phyloP scores from a whole-genome alignment of 805 yeast genomes.

The Jamesozyma jinghongensis region DNA sequence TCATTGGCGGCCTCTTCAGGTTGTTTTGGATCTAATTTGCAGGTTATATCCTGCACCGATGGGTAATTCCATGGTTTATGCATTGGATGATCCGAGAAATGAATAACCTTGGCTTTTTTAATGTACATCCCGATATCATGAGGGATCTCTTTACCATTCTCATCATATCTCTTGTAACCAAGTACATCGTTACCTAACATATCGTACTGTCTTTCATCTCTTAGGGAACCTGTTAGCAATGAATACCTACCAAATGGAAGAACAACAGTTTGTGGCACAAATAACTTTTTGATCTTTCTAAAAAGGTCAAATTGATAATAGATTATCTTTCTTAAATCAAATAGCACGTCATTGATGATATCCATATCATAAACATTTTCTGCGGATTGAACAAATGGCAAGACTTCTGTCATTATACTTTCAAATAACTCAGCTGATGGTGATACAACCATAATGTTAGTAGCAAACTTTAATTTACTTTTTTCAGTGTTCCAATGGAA shows the following conservation, averaged over 20 bases:
- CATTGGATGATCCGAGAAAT: slow-evolving; percentile 58
- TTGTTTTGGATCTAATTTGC: slow-evolving; percentile 10
- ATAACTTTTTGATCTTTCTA: slow-evolving; percentile 17
- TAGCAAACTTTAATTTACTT: slow-evolving; percentile 29
- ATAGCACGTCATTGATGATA: slow-evolving; percentile 23
- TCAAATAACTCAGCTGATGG: slow-evolving; percentile 34
- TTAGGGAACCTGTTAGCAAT: slow-evolving; percentile 23
- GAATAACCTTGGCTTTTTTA: slow-evolving; percentile 38
- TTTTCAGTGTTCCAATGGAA: slow-evolving; percentile 11
- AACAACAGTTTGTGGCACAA: slow-evolving; percentile 22
- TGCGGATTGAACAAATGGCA: slow-evolving; percentile 14
- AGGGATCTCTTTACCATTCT: slow-evolving; percentile 11
- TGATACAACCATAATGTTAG: slow-evolving; percentile 51
- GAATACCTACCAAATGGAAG: slow-evolving; percentile 29
- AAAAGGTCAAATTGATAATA: slow-evolving; percentile 24
- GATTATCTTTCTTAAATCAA: slow-evolving; percentile 20
- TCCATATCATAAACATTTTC: slow-evolving; percentile 25
- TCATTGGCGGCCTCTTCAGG: slow-evolving; percentile 8
- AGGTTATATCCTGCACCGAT: slow-evolving; percentile 15
- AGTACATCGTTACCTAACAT: slow-evolving; percentile 22
- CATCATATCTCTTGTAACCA: slow-evolving; percentile 21
- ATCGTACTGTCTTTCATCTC: slow-evolving; percentile 15
- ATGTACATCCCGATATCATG: slow-evolving; percentile 19
- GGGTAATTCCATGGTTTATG: slow-evolving; percentile 54
- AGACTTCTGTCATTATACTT: slow-evolving; percentile 12